Percentiles rank a stretch among this genome's conserved stretches.
Evolutionary conservation across 23 red algal genomes (phyloP).

Genomic region (Pyropia yezoensis): DNA sequence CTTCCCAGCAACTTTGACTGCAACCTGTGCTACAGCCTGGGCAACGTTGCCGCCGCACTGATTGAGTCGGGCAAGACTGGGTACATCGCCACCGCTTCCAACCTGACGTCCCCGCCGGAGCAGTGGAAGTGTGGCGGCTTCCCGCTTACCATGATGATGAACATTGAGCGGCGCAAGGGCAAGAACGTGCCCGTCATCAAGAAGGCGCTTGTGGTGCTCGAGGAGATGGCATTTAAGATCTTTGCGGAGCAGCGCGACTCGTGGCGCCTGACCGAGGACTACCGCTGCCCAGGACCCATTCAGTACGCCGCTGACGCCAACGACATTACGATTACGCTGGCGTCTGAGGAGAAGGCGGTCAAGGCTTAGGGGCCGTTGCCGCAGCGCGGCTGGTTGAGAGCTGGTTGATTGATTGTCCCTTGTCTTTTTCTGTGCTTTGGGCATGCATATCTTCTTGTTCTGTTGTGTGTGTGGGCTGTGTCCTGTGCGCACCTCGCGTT

Average conservation of each 20-base stretch:
- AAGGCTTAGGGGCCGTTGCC: too few relatives aligned
- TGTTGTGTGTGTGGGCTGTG: too few relatives aligned
- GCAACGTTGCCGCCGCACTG: constrained; percentile 73
- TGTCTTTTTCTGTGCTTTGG: too few relatives aligned
- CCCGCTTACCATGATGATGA: constrained; percentile 98
- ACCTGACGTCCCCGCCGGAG: constrained; percentile 65
- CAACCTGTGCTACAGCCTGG: constrained; percentile 90
- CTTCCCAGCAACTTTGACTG: constrained; percentile 94
- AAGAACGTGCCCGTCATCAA: constrained; percentile 85
- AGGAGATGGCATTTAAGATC: constrained; percentile 59
- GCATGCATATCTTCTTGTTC: too few relatives aligned
- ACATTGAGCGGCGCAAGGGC: constrained; percentile 87
- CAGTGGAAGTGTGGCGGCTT: constrained; percentile 78
- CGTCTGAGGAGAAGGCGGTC: too few relatives aligned
- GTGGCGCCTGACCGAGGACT: constrained; percentile 79
- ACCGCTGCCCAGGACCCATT: constrained; percentile 75
- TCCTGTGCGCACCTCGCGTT: too few relatives aligned
- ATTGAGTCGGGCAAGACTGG: constrained; percentile 70
- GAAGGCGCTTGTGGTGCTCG: constrained; percentile 80
- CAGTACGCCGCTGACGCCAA: constrained; percentile 20
- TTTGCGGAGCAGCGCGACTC: constrained; percentile 50
- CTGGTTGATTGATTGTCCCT: too few relatives aligned
- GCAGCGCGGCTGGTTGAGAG: too few relatives aligned
- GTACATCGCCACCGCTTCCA: constrained; percentile 62
- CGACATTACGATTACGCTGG: too few relatives aligned